phyloP scores from a whole-genome alignment of 176 grass and related monocot species.

The Rhipidocladum racemiflorum region DNA sequence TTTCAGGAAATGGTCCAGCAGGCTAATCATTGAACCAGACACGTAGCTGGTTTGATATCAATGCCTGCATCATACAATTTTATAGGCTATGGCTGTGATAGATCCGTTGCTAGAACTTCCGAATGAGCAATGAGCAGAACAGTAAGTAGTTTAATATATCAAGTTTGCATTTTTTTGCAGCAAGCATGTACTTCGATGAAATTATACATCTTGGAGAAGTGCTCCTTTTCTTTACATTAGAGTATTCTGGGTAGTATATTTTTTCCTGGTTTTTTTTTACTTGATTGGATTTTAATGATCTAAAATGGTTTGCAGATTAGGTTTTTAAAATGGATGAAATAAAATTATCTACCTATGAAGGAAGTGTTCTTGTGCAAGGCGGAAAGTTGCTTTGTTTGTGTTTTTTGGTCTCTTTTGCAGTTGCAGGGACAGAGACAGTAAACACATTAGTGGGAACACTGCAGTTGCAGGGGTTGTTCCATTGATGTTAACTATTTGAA shows the following conservation, averaged over 20 bases:
- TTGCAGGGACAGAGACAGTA: conserved; percentile 38
- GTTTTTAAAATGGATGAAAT: conserved; percentile 51
- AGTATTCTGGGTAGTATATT: conserved; percentile 20
- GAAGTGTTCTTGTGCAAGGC: conserved; percentile 34
- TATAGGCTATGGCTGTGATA: background rate
- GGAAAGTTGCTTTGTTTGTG: conserved; percentile 15
- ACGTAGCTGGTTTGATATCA: background rate
- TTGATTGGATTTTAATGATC: conserved; percentile 31
- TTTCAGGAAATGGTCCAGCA: background rate
- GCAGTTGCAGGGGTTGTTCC: conserved; percentile 29
- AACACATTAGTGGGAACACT: conserved; percentile 14
- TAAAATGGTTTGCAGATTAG: conserved; percentile 60
- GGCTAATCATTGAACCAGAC: background rate
- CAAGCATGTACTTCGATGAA: background rate
- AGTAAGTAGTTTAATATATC: background rate
- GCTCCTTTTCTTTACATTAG: background rate
- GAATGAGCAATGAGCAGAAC: too few relatives aligned
- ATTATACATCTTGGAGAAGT: background rate
- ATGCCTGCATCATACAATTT: conserved; percentile 13
- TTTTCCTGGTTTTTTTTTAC: background rate
- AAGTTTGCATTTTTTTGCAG: background rate
- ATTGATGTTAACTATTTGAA: conserved; percentile 23
- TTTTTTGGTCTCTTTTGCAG: conserved; percentile 28
- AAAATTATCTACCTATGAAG: conserved; percentile 44
- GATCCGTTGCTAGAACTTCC: background rate